Percentiles rank a stretch among this genome's conserved stretches.
phyloP scores from a whole-genome alignment of 768 basidiomycete genomes.

The Neoboletus subvelutipes region DNA sequence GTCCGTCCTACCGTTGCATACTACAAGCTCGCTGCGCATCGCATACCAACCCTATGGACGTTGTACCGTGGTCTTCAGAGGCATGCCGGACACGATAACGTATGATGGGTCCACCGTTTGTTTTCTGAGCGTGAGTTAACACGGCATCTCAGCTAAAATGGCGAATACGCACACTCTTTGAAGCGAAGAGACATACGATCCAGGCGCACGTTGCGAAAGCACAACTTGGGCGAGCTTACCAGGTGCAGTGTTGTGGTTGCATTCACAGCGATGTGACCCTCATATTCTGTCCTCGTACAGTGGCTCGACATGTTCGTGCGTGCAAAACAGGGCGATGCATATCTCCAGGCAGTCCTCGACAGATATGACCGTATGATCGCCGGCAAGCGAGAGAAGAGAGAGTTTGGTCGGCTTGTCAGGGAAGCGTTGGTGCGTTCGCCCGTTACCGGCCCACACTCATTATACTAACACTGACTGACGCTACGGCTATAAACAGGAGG shows the following conservation, averaged over 20 bases:
- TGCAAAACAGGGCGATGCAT: constrained; percentile 53
- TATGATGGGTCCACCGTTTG: constrained; percentile 32
- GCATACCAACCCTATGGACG: constrained; percentile 72
- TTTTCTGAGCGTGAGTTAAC: background rate
- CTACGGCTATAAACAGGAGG: constrained; percentile 43
- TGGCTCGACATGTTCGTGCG: constrained; percentile 57
- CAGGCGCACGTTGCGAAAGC: constrained; percentile 48
- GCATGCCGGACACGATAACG: constrained; percentile 53
- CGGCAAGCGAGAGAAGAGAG: constrained; percentile 46
- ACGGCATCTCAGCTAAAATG: constrained; percentile 48
- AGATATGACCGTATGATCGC: constrained; percentile 62
- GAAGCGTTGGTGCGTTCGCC: constrained; percentile 50
- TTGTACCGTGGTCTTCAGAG: constrained; percentile 71
- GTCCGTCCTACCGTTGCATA: constrained; percentile 64
- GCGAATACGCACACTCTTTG: constrained; percentile 56
- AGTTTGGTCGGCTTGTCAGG: constrained; percentile 45
- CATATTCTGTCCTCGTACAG: constrained; percentile 23
- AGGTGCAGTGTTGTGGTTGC: constrained; percentile 39
- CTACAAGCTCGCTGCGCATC: constrained; percentile 67
- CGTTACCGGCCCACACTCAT: background rate
- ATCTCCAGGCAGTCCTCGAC: constrained; percentile 44
- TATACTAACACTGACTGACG: background rate
- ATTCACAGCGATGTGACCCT: background rate
- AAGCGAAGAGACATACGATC: constrained; percentile 50
- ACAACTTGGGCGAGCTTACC: constrained; percentile 53